phyloP scores from a whole-genome alignment of 2,329 filamentous ascomycete genomes.

The Coniochaeta hoffmannii region DNA sequence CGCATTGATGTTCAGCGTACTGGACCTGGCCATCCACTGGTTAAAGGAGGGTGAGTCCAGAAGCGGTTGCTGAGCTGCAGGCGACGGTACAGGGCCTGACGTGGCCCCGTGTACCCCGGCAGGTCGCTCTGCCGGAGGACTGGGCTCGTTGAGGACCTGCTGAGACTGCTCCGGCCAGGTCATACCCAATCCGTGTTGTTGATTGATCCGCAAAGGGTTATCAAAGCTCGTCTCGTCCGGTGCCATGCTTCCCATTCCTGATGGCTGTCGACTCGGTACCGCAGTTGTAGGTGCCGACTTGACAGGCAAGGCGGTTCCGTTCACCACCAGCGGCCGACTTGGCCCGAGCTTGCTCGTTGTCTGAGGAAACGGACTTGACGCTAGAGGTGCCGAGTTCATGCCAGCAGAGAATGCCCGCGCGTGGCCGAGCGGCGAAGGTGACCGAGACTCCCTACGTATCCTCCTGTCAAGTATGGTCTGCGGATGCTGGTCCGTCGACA shows the following conservation, averaged over 20 bases:
- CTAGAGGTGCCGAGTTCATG: slow-evolving; percentile 30
- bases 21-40: slow-evolving; percentile 21
- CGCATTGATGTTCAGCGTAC: slow-evolving; percentile 9
- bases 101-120: slow-evolving; percentile 45
- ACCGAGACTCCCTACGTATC: slow-evolving; percentile 46
- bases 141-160: slow-evolving; percentile 1
- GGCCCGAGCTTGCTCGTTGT: slow-evolving; percentile 22
- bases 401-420: slow-evolving; percentile 34
- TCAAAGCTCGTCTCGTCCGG: slow-evolving; percentile 24
- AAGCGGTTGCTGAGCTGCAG: slow-evolving; percentile 8
- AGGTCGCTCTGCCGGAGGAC: slow-evolving; percentile 30
- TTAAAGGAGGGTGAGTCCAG: slow-evolving; percentile 18
- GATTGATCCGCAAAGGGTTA: slow-evolving; percentile 29
- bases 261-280: slow-evolving; percentile 16
- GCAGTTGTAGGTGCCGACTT: background rate
- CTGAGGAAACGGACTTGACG: slow-evolving; percentile 29
- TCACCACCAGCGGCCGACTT: slow-evolving; percentile 32
- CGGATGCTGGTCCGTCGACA: slow-evolving; percentile 47
- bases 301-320: slow-evolving; percentile 25
- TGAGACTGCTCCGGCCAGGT: background rate
- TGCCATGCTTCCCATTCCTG: slow-evolving; percentile 3
- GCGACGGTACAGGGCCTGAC: slow-evolving; percentile 11
- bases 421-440: slow-evolving; percentile 48
- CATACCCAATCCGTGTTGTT: slow-evolving; percentile 18
- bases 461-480: slow-evolving; percentile 46